phyloP scores from a whole-genome alignment of 495 filamentous ascomycete species.

The Pseudomonodictys pantanalensis region DNA sequence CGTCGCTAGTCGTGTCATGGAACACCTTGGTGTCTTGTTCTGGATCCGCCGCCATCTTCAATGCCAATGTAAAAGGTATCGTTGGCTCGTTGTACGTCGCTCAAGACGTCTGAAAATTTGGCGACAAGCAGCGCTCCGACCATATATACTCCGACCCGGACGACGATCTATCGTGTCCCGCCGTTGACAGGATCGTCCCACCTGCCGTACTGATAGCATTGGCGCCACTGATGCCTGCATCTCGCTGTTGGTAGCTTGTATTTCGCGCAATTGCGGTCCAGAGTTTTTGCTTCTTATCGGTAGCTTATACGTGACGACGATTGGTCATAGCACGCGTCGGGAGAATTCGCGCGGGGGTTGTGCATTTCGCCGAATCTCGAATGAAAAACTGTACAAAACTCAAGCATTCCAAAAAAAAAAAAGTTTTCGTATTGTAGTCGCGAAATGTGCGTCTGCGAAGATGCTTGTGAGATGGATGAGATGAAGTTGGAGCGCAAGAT shows the following conservation, averaged over 20 bases:
- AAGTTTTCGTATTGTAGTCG: too few relatives aligned
- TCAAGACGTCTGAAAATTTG: background rate
- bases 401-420: too few relatives aligned
- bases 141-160: background rate
- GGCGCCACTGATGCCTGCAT: too few relatives aligned
- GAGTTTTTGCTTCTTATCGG: too few relatives aligned
- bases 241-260: too few relatives aligned
- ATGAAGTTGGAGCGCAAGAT: background rate
- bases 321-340: too few relatives aligned
- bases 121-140: background rate
- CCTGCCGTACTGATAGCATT: background rate
- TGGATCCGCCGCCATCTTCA: conserved; percentile 2
- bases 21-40: conserved; percentile 24
- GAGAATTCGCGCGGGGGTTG: too few relatives aligned
- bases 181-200: background rate
- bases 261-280: too few relatives aligned
- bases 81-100: background rate
- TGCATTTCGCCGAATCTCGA: too few relatives aligned
- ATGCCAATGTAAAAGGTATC: background rate
- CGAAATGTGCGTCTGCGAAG: background rate
- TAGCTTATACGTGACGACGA: too few relatives aligned
- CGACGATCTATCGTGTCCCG: background rate
- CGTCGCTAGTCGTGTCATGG: conserved; percentile 19
- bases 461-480: background rate
- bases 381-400: too few relatives aligned